phyloP scores from a whole-genome alignment of 768 basidiomycete genomes.

The Dioszegia hungarica region DNA sequence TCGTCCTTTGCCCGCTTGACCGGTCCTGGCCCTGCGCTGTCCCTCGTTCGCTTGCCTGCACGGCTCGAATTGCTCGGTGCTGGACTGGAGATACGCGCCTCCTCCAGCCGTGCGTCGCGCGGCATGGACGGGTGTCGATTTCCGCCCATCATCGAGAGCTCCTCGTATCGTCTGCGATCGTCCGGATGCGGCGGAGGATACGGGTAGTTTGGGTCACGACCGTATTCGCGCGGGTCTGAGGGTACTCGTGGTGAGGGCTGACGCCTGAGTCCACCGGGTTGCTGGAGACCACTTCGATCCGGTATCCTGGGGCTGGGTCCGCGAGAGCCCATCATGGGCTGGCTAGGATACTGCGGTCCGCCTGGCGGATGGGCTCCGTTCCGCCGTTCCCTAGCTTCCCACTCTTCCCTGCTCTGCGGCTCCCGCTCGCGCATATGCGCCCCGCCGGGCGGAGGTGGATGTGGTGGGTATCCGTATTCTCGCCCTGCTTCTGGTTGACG shows the following conservation, averaged over 20 bases:
- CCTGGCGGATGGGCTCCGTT: background rate
- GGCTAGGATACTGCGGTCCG: background rate
- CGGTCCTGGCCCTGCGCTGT: slow-evolving; percentile 1
- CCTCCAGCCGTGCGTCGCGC: slow-evolving; percentile 20
- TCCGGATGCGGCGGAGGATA: background rate
- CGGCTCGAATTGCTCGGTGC: slow-evolving; percentile 28
- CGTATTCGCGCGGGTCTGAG: background rate
- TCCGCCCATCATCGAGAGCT: slow-evolving; percentile 23
- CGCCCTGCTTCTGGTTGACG: slow-evolving; percentile 17
- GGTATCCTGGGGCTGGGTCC: background rate
- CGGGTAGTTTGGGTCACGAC: background rate
- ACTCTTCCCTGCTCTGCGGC: slow-evolving; percentile 40
- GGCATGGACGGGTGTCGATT: slow-evolving; percentile 22
- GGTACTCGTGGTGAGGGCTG: slow-evolving; percentile 52
- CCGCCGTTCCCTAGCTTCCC: slow-evolving; percentile 46
- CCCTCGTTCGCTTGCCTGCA: slow-evolving; percentile 12
- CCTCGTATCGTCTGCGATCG: slow-evolving; percentile 11
- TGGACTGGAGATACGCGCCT: slow-evolving; percentile 27
- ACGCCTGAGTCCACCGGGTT: slow-evolving; percentile 16
- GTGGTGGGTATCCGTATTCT: slow-evolving; percentile 19
- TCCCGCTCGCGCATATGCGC: slow-evolving; percentile 11
- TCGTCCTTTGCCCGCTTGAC: slow-evolving; percentile 26
- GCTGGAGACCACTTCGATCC: too few relatives aligned
- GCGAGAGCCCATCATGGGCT: background rate
- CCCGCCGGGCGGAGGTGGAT: slow-evolving; percentile 8